Evolutionary conservation across 1,139 yeast genomes (phyloP).

Genomic region (Suhomyces anneliseae): DNA sequence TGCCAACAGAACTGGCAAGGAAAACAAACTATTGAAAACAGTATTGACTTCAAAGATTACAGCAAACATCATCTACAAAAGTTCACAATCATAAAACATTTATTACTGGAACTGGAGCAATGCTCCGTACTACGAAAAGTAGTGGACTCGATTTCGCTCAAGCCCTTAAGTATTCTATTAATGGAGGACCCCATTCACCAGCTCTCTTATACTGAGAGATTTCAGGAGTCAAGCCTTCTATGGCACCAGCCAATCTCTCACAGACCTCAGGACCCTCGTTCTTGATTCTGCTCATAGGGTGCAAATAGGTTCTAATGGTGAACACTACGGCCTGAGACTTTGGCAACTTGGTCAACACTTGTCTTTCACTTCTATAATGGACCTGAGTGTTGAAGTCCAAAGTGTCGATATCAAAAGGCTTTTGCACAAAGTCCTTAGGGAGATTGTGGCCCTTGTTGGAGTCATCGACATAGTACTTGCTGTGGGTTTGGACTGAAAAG

Average conservation of each 20-base stretch:
- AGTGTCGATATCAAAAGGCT: constrained; percentile 39
- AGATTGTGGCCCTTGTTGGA: constrained; percentile 50
- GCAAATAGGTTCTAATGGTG: constrained; percentile 63
- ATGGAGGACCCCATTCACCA: constrained; percentile 43
- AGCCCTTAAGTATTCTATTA: constrained; percentile 26
- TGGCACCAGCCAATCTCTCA: constrained; percentile 41
- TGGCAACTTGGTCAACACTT: constrained; percentile 59
- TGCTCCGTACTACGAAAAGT: background rate
- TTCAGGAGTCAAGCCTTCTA: constrained; percentile 41
- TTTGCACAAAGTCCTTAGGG: constrained; percentile 24
- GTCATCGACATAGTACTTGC: constrained; percentile 49
- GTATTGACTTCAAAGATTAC: too few relatives aligned
- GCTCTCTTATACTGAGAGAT: constrained; percentile 39
- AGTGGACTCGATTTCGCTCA: background rate
- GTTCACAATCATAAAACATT: too few relatives aligned
- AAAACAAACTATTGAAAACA: background rate
- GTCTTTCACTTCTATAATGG: constrained; percentile 63
- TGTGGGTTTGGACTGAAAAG: constrained; percentile 62
- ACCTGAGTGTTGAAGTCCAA: constrained; percentile 56
- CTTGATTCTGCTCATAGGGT: constrained; percentile 57
- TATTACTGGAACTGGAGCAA: too few relatives aligned
- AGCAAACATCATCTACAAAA: too few relatives aligned
- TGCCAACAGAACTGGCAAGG: background rate
- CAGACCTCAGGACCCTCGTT: constrained; percentile 50
- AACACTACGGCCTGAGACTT: constrained; percentile 53